Evolutionary conservation across 306 rosid species (phyloP), one percentile per base, ranked within the genome.

Genomic region (Prosopis cineraria): DNA sequence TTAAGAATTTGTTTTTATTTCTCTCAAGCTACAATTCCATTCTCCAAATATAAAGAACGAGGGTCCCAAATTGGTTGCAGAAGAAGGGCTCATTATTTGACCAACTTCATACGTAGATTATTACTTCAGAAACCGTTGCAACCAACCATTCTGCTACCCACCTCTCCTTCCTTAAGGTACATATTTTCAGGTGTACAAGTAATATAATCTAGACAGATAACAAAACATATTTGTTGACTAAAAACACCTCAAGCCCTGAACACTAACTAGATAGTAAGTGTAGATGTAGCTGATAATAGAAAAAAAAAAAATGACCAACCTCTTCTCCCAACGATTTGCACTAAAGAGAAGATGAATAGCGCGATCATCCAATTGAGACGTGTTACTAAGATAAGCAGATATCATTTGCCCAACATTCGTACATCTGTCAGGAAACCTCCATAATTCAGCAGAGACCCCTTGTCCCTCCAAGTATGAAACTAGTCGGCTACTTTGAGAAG

Each of bases 291-390:
- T 8, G 9, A 59, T 50, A 16, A 40, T 8, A n/a, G 2, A 31
- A 33, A 37, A 65, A n/a, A 47, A 33, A 56, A 50, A 50, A 37
- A 53, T 25, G 66, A 37, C 83, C 6, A 84, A 95, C 98, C 98
- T 92, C 79, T 89, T 95, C 82, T 95, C 98, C 98, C 98, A 95
- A 43, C 98, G 93, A 75, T 95, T 95, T 45, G 98, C 98, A 67
- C 98, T 95, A 69, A 95, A 95, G 77, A 95, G 98, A 50, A 92
- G 97, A 84, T 95, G 98, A 72, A 95, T 82, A 2, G 97, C 79
- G 66, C 25, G 97, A 80, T 95, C 99, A 78, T 95, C 98, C 73
- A 89, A 85, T 76, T 95, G 93, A 0, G 99, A 95, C 53, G 92
- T 48, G 50, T 93, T 92, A 16, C 87, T 80, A 76, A 95, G 98